phyloP scores from a whole-genome alignment of 2,329 filamentous ascomycete genomes.

The Phialemoniopsis sp. region DNA sequence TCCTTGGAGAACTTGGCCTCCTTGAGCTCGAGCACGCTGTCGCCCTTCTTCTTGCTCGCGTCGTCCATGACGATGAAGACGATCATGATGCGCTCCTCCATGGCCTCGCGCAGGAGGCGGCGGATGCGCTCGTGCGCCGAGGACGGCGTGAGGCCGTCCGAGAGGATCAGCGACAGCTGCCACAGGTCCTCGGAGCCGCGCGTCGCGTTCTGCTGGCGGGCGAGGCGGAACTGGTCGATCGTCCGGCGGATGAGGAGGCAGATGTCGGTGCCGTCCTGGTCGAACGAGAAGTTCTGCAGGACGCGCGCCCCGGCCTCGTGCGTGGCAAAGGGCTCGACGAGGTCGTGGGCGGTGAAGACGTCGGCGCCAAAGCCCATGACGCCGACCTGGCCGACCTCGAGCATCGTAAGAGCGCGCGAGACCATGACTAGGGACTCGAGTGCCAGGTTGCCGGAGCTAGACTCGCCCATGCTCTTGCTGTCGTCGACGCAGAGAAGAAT shows the following conservation, averaged over 20 bases:
- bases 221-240: constrained; percentile 77
- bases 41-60: constrained; percentile 36
- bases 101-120: constrained; percentile 77
- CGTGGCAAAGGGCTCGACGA: constrained; percentile 76
- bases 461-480: constrained; percentile 86
- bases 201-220: constrained; percentile 53
- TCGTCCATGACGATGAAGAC: constrained; percentile 96
- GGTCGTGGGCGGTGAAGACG: constrained; percentile 81
- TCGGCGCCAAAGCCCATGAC: constrained; percentile 85
- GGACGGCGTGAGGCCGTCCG: constrained; percentile 85
- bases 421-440: constrained; percentile 95
- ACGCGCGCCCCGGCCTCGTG: constrained; percentile 77
- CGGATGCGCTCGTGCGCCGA: constrained; percentile 78
- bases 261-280: constrained; percentile 83
- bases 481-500: constrained; percentile 97
- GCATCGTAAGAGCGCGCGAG: constrained; percentile 79
- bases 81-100: constrained; percentile 94
- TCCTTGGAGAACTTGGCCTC: constrained; percentile 78
- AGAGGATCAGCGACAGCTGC: constrained; percentile 92
- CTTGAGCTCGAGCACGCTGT: constrained; percentile 82
- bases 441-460: constrained; percentile 70
- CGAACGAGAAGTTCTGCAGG: constrained; percentile 80
- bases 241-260: constrained; percentile 71
- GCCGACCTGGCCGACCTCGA: constrained; percentile 91
- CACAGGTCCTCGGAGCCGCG: constrained; percentile 66